A percentile compares a stretch with the other conserved stretches of the same genome.
Evolutionary conservation across 225 moss, liverwort and hornwort species (phyloP).

Genomic region (Pseudisothecium myosuroides): DNA sequence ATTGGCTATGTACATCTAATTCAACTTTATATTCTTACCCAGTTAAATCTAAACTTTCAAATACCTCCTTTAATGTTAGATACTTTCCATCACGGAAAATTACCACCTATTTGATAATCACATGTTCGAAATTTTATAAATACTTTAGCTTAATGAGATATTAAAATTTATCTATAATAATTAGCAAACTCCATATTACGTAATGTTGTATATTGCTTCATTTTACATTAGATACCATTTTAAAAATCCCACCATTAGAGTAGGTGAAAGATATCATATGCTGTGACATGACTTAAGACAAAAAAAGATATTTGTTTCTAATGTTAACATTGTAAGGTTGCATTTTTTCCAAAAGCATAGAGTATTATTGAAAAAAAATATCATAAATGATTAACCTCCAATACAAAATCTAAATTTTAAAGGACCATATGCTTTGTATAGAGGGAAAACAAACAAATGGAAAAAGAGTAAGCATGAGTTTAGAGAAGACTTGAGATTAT

Average conservation of each 20-base stretch:
- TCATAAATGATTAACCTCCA: background rate
- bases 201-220: no score
- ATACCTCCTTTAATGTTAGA: constrained; percentile 84
- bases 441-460: background rate
- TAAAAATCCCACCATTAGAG: background rate
- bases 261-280: background rate
- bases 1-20: no score
- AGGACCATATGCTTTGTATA: background rate
- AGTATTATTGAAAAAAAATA: background rate
- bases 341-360: accelerated
- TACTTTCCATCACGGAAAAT: constrained; percentile 97
- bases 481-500: background rate
- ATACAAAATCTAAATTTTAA: no score
- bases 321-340: background rate
- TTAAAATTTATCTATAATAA: background rate
- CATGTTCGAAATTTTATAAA: background rate
- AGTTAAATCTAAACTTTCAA: constrained; percentile 89
- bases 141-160: background rate
- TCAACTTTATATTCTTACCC: constrained; percentile 13
- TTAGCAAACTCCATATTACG: background rate
- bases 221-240: background rate
- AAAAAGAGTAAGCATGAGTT: background rate
- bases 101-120: constrained; percentile 42
- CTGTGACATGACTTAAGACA: background rate
- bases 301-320: background rate